phyloP scores from a whole-genome alignment of 495 filamentous ascomycete species.

The Chaetomium cochliodes region DNA sequence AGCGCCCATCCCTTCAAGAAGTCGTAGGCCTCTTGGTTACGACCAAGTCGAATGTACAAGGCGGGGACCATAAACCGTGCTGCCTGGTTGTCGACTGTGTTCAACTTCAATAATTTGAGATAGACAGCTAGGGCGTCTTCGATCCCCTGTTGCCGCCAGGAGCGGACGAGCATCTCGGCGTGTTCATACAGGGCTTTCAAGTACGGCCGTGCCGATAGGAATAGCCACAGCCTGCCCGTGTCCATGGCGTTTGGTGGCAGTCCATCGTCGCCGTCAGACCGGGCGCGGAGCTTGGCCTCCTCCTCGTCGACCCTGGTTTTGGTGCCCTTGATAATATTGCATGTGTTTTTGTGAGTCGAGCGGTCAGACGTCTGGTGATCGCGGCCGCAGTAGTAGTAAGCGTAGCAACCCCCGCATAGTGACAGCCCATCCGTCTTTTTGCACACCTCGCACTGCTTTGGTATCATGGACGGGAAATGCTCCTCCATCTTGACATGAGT shows the following conservation, averaged over 20 bases:
- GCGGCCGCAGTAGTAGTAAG: conserved; percentile 44
- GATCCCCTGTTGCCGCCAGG: conserved; percentile 38
- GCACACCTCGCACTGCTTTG: conserved; percentile 28
- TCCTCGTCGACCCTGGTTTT: conserved; percentile 25
- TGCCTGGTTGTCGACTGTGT: conserved; percentile 49
- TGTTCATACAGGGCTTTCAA: conserved; percentile 40
- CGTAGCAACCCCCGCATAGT: conserved; percentile 43
- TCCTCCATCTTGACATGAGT: conserved; percentile 11
- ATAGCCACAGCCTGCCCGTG: conserved; percentile 42
- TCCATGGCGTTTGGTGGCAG: conserved; percentile 17
- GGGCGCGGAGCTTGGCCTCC: conserved; percentile 34
- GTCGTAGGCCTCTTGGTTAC: conserved; percentile 57
- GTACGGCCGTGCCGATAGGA: conserved; percentile 43
- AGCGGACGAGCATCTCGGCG: conserved; percentile 33
- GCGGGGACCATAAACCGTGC: conserved; percentile 42
- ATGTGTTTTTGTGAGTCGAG: conserved; percentile 41
- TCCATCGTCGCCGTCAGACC: background rate
- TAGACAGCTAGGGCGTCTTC: conserved; percentile 38
- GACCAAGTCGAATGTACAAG: conserved; percentile 46
- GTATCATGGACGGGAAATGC: conserved; percentile 11
- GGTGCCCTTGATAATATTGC: conserved; percentile 40
- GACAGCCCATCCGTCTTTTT: conserved; percentile 12
- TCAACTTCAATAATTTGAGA: conserved; percentile 43
- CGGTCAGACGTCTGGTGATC: conserved; percentile 44
- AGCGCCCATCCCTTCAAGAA: conserved; percentile 52